Evolutionary conservation across 768 basidiomycete genomes (phyloP).

Genomic region (Tulasnella sp.): DNA sequence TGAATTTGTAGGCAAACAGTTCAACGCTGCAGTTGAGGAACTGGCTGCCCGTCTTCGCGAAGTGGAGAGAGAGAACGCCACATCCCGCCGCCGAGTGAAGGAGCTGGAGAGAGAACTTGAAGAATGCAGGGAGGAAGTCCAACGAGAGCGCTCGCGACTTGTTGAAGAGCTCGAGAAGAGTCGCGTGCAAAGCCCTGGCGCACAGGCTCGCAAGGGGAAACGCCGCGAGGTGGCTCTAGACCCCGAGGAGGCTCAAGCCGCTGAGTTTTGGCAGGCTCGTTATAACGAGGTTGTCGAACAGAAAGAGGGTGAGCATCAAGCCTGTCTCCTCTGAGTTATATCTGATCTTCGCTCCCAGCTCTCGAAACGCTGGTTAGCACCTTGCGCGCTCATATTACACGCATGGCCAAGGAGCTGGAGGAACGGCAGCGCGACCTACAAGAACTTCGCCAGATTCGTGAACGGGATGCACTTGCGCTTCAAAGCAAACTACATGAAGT

Average conservation of each 20-base stretch:
- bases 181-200: background rate
- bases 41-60: constrained; percentile 54
- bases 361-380: constrained; percentile 74
- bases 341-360: constrained; percentile 19
- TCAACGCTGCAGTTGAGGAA: constrained; percentile 49
- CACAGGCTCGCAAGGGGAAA: constrained; percentile 21
- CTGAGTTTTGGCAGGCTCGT: constrained; percentile 39
- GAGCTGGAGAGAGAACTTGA: constrained; percentile 88
- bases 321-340: background rate
- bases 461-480: constrained; percentile 57
- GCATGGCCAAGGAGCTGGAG: constrained; percentile 74
- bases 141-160: constrained; percentile 61
- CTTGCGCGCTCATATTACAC: constrained; percentile 68
- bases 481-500: constrained; percentile 65
- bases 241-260: constrained; percentile 33
- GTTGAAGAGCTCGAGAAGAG: constrained; percentile 49
- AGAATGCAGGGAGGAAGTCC: constrained; percentile 73
- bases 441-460: constrained; percentile 60
- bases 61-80: constrained; percentile 76
- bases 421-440: constrained; percentile 62
- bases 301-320: constrained; percentile 64
- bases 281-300: constrained; percentile 81
- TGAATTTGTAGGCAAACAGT: constrained; percentile 3
- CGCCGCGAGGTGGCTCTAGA: constrained; percentile 18
- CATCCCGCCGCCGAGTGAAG: constrained; percentile 75